Percentiles rank a stretch among this genome's conserved stretches.
Conservation (phyloP, 495 filamentous ascomycete genomes). For the Neurospora hispaniola region DNA sequence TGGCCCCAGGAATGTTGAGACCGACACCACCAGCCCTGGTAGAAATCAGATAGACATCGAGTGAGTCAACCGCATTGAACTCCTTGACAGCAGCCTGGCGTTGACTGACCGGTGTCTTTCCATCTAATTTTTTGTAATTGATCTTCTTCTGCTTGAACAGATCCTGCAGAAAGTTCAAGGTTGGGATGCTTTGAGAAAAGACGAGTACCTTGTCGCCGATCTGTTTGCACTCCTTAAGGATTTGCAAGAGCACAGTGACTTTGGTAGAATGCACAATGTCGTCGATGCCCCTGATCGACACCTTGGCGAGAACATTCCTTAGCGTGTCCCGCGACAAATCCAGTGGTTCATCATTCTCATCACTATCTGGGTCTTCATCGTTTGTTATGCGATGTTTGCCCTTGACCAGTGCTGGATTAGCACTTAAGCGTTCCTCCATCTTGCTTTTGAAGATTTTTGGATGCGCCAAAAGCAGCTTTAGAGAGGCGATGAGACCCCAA, state of each 20-base stretch:
- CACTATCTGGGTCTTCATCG: constrained; percentile 15
- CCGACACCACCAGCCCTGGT: constrained; percentile 74
- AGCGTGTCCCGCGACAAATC: constrained; percentile 24
- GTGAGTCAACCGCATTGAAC: constrained; percentile 47
- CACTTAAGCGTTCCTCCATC: constrained; percentile 19
- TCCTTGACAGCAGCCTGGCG: constrained; percentile 51
- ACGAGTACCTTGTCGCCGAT: constrained; percentile 64
- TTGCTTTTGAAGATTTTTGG: constrained; percentile 53
- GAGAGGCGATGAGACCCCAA: constrained; percentile 30
- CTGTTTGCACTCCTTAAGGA: constrained; percentile 50
- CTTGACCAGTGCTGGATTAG: neutral
- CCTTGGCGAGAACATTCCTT: constrained; percentile 16
- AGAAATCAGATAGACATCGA: constrained; percentile 64
- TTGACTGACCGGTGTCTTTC: constrained; percentile 36
- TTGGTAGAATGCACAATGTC: constrained; percentile 48
- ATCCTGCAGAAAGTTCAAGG: constrained; percentile 56
- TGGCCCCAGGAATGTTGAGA: constrained; percentile 75
- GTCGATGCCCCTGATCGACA: constrained; percentile 20
- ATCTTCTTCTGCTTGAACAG: constrained; percentile 35
- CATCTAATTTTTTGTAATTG: constrained; percentile 53
- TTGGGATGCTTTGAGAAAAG: constrained; percentile 64
- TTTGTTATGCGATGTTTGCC: neutral
- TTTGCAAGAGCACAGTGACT: constrained; percentile 49
- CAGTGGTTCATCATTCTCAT: constrained; percentile 10
- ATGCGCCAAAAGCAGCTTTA: constrained; percentile 67